These are phyloP conservation scores for Fusarium albosuccineum DNA, from an alignment of 2,329 filamentous ascomycete genomes.

Conservation along the genomic window DNA sequence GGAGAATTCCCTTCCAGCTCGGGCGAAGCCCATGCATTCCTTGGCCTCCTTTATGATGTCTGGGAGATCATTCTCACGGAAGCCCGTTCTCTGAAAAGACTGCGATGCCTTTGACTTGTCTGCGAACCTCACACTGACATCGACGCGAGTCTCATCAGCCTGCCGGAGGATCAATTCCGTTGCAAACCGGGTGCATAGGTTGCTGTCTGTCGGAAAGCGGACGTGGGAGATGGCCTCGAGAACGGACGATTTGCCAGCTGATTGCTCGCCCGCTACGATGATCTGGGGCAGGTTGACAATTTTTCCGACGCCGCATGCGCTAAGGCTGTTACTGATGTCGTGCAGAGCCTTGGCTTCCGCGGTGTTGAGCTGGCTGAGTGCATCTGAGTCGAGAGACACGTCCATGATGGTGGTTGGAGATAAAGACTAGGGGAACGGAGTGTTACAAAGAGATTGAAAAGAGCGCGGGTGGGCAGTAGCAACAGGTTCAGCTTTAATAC, in stretches of 20 bases:
- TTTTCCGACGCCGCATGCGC: conserved; percentile 61
- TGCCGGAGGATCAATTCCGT: conserved; percentile 70
- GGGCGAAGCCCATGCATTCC: conserved; percentile 60
- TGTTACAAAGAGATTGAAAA: too few relatives aligned
- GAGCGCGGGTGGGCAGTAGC: too few relatives aligned
- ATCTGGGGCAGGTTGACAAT: conserved; percentile 66
- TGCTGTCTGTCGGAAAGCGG: conserved; percentile 68
- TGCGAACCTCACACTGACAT: conserved; percentile 59
- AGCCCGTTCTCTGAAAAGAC: conserved; percentile 50
- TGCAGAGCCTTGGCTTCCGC: conserved; percentile 62
- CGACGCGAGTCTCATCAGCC: conserved; percentile 50
- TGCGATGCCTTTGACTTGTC: conserved; percentile 35
- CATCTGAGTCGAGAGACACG: conserved; percentile 19
- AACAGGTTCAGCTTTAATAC: too few relatives aligned
- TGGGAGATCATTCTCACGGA: conserved; percentile 57
- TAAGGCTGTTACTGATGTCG: conserved; percentile 65
- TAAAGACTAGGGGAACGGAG: not conserved
- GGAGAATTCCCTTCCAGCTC: conserved; percentile 53
- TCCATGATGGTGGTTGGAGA: conserved; percentile 25
- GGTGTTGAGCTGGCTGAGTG: conserved; percentile 54
- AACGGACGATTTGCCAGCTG: conserved; percentile 73
- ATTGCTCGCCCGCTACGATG: conserved; percentile 72
- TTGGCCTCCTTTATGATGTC: conserved; percentile 66
- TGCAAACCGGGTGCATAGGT: conserved; percentile 70
- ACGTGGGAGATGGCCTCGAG: conserved; percentile 74